Conservation (phyloP, 1,139 yeast genomes). For the Geotrichum reessii region DNA sequence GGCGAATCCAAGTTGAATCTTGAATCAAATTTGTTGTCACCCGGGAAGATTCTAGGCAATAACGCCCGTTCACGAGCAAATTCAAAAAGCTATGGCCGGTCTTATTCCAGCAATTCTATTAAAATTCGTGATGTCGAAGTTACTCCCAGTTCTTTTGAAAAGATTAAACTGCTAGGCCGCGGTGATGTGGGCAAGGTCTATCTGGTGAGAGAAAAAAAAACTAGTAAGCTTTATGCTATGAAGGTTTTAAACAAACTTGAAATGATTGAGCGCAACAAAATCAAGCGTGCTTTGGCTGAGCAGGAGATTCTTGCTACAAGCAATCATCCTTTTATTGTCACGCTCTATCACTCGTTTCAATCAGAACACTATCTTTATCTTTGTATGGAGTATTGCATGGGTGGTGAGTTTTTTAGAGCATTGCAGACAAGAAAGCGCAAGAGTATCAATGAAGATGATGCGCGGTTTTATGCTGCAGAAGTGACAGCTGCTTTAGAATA, state of each 20-base stretch:
- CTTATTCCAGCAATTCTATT: constrained; percentile 51
- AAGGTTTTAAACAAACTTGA: constrained; percentile 84
- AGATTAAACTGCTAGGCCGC: constrained; percentile 79
- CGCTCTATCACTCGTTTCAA: constrained; percentile 92
- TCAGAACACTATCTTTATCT: constrained; percentile 83
- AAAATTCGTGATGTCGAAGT: constrained; percentile 75
- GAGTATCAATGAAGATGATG: constrained; percentile 84
- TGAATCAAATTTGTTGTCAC: constrained; percentile 36
- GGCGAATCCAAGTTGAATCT: constrained; percentile 86
- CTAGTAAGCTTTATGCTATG: constrained; percentile 81
- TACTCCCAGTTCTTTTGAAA: constrained; percentile 80
- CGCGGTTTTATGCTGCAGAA: constrained; percentile 91
- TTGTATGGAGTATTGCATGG: constrained; percentile 99
- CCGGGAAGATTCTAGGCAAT: constrained; percentile 6
- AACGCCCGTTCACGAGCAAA: constrained; percentile 34
- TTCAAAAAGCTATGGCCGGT: constrained; percentile 38
- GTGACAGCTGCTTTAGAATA: constrained; percentile 98
- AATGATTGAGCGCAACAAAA: constrained; percentile 91
- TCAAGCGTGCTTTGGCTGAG: constrained; percentile 90
- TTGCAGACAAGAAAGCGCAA: constrained; percentile 84
- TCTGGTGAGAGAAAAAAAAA: constrained; percentile 72
- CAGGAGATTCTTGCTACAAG: constrained; percentile 93
- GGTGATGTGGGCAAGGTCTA: constrained; percentile 98
- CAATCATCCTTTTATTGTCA: constrained; percentile 94
- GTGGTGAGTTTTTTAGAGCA: constrained; percentile 97